Base-by-base conservation (phyloP, 768 basidiomycete species). In the Lactarius indigo region DNA sequence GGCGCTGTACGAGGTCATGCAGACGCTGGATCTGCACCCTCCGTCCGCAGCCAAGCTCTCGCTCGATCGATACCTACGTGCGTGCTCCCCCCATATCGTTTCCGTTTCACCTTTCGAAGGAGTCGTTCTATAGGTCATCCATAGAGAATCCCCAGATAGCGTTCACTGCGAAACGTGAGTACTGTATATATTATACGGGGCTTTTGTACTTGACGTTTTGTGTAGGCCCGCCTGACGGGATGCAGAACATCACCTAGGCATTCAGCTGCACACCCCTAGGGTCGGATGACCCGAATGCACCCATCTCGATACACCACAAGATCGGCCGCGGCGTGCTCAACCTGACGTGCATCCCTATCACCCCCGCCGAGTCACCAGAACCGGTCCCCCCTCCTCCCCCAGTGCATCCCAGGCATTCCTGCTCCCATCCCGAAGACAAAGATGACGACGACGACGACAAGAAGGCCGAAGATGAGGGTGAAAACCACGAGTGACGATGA, bases 1-100 rank as follows among this genome's bases (percentile, higher is more conserved):
- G 31, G 86, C 89, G 0, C 69, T 80, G 2, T 72, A 71, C 7
- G 79, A 87, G 66, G 77, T 79, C 5, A 83, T 84, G 84, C 90
- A 89, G 9, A 81, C 77, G 20, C 80, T 87, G 58, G 85, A 81
- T 64, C 55, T 77, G 12, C 79, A 73, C 66, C 88, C 88, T 18
- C 81, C 85, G 0, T 77, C 86, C 65, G 67, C 77, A 0, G 88
- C 88, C 28, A 79, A 79, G 2, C 63, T 82, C 10, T 74, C 75
- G 2, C 64, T 74, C 12, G 79, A 17, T 47, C 5, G 10, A 17
- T 17, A 68, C 39, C 80, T 78, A 65, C 75, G 78, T 30, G 82
- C 84, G 64, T 71, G 35, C 9, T 33, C 33, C 3, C 33, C 33
- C n/a, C n/a, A n/a, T n/a, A 33, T 5, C 13, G 4, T 12, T 13